Base-by-base conservation (phyloP, 495 filamentous ascomycete species). In the Aspergillus cavernicola region DNA sequence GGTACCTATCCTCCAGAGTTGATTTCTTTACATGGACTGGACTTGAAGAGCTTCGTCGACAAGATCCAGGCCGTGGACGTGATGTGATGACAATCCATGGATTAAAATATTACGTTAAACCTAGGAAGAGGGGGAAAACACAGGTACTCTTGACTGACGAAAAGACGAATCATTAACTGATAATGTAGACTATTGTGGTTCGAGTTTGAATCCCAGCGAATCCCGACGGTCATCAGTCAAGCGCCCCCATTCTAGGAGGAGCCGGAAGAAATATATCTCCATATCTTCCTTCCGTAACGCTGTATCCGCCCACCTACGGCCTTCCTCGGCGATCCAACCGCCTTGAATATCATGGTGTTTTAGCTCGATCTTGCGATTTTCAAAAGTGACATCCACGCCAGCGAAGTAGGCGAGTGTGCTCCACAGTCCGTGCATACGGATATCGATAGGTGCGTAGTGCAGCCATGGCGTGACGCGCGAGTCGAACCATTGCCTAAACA, bases 401-500 rank as follows among this genome's bases (percentile, higher is more conserved):
- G 66, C 62, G 53, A 89, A 89, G 63, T 86, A 88, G 0, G 84
- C 79, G 45, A 88, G 59, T 1, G 83, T 85, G 53, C 79, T 79
- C 63, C 83, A 83, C 37, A 89, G 64, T 0, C 74, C 84, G 50
- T 87, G 84, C 15, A 81, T 78, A 5, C 89, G 77, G 5, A 86
- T 52, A 60, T 92, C 89, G 3, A 90, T 51, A 0, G 89, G 89
- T 0, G 91, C 84, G 46, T 89, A 93, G 65, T 93, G 88, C 18
- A 80, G 68, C 88, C 88, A 93, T 6, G 88, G 79, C 47, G 75
- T 73, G 13, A 93, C 61, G 0, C 89, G 79, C 19, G 81, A 78
- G 46, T 85, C 84, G 62, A 81, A 90, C 89, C 89, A 93, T 56
- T 88, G 80, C 4, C 81, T 73, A 65, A 91, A 90, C 3, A 91